These are phyloP conservation scores for Aspergillus campestris DNA, from an alignment of 495 filamentous ascomycete genomes.

Conservation along the genomic window DNA sequence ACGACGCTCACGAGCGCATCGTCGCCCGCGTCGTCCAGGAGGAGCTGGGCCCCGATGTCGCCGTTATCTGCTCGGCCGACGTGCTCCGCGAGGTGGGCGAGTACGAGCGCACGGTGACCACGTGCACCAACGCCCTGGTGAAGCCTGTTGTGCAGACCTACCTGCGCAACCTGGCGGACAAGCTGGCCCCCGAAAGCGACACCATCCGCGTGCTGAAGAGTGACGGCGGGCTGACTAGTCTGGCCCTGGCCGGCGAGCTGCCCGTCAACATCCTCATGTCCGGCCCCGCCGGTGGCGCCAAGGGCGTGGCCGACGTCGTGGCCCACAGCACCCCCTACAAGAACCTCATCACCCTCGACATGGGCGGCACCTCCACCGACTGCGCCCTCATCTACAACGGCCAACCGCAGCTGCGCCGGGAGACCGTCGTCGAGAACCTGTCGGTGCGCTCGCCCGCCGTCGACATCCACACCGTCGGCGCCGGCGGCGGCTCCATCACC, in stretches of 20 bases:
- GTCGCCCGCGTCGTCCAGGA: conserved; percentile 27
- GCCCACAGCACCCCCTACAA: conserved; percentile 38
- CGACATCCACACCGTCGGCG: conserved; percentile 42
- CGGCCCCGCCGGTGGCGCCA: conserved; percentile 41
- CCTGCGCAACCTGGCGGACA: conserved; percentile 27
- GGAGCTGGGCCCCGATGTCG: conserved; percentile 28
- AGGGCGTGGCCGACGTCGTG: conserved; percentile 38
- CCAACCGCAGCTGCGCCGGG: conserved; percentile 36
- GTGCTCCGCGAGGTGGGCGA: conserved; percentile 42
- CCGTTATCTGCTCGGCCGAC: conserved; percentile 37
- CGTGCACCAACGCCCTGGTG: conserved; percentile 42
- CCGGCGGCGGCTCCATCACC: conserved; percentile 41
- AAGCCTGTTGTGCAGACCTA: conserved; percentile 42
- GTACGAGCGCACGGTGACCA: conserved; percentile 45
- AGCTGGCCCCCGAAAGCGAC: conserved; percentile 29
- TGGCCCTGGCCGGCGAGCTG: conserved; percentile 33
- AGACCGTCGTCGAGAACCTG: conserved; percentile 36
- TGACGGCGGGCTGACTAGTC: conserved; percentile 39
- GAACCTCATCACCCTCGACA: conserved; percentile 43
- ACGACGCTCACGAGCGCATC: conserved; percentile 29
- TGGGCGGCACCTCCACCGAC: conserved; percentile 45
- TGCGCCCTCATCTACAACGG: conserved; percentile 39
- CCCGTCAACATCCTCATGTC: conserved; percentile 44
- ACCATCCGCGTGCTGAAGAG: conserved; percentile 41
- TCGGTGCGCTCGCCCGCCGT: conserved; percentile 42